A percentile compares a stretch with the other conserved stretches of the same genome.
phyloP scores from a whole-genome alignment of 2,329 filamentous ascomycete genomes.

The Aphanocladium album region DNA sequence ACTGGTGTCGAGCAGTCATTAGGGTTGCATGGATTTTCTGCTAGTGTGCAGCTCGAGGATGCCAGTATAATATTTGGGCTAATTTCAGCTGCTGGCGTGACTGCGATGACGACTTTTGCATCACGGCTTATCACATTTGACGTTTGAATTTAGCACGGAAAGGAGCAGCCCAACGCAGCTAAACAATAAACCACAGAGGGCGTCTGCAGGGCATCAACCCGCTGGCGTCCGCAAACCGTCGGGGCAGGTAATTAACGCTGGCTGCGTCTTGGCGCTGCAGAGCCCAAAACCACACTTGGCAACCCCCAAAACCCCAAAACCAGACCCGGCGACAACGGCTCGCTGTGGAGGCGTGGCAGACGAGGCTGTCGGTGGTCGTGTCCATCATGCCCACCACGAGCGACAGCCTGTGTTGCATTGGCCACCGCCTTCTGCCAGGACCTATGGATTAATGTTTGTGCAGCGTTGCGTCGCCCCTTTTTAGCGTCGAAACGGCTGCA shows the following conservation, averaged over 20 bases:
- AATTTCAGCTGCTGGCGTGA: too few relatives aligned
- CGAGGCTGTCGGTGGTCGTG: conserved; percentile 2
- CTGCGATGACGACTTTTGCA: too few relatives aligned
- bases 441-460: too few relatives aligned
- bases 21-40: background rate
- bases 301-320: background rate
- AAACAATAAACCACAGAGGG: too few relatives aligned
- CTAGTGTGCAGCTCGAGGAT: too few relatives aligned
- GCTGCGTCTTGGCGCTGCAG: background rate
- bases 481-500: background rate
- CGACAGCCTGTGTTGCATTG: background rate
- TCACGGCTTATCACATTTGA: too few relatives aligned
- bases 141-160: too few relatives aligned
- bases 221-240: background rate
- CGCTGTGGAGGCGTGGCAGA: conserved; percentile 2
- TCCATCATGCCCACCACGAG: background rate
- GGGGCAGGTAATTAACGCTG: background rate
- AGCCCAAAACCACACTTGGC: background rate
- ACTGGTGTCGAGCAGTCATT: background rate
- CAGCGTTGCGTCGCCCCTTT: background rate
- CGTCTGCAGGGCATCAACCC: too few relatives aligned
- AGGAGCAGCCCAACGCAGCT: too few relatives aligned
- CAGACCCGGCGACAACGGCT: background rate
- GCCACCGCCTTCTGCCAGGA: background rate
- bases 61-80: too few relatives aligned